Evolutionary conservation across 345 rosid genomes (phyloP), one percentile per base, ranked within the genome.

Genomic region (Salix exigua): DNA sequence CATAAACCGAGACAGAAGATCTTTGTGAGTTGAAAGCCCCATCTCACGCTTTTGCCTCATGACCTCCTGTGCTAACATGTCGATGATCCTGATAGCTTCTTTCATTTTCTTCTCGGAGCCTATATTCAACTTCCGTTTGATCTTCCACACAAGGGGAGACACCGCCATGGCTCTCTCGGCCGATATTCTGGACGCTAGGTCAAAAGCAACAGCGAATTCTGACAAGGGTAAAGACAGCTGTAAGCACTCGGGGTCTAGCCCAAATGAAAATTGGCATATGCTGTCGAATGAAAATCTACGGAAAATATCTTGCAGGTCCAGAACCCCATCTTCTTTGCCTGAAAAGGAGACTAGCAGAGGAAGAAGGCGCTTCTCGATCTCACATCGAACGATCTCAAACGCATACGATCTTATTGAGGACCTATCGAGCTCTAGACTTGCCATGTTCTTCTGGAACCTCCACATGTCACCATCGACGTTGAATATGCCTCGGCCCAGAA

Each of bases 1-100:
- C 91, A 92, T 88, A 83, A 92, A 90, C 25, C 94, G 91, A 50
- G 94, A 89, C 4, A 92, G 66, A n/a, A 92, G 90, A 85, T 90
- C 97, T 62, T 28, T 28, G 2, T 28, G 35, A 4, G 35, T 2
- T 14, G 35, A 28, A 65, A 31, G 7, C 38, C 38, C 38, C 21
- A 3, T 31, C 5, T 12, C 18, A 35, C 68, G 37, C 37, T 35
- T 28, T 10, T 3, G 38, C 37, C 21, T 65, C 37, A 65, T 65
- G 9, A 65, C 38, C 31, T 26, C 68, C 3, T 65, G 5, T 14
- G 68, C 68, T 28, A 65, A 31, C 7, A 6, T 26, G 2, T 35
- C 21, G 4, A 67, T 38, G 25, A 17, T 35, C 48, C 38, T 35
- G 68, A 65, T 31, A 23, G 68, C 68, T 26, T 65, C 38, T 31